Evolutionary conservation across 2,329 filamentous ascomycete species (phyloP).

Genomic region (Aspergillus sclerotialis): DNA sequence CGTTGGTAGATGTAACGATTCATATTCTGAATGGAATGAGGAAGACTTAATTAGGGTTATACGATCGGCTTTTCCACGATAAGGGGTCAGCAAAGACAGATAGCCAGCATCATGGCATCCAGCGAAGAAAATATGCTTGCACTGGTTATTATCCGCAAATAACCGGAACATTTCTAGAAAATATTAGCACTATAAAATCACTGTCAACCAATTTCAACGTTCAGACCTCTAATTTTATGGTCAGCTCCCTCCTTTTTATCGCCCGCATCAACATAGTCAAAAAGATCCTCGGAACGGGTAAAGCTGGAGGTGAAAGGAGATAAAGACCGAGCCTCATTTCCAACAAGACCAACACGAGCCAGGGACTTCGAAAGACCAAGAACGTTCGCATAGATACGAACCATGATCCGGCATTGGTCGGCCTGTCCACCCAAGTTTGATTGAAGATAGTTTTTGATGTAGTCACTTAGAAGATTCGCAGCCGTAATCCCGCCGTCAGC

Average conservation of each 20-base stretch:
- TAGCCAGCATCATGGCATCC: constrained; percentile 57
- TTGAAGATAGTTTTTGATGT: constrained; percentile 42
- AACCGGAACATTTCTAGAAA: constrained; percentile 35
- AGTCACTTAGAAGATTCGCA: constrained; percentile 47
- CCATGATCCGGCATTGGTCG: constrained; percentile 47
- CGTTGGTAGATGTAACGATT: constrained; percentile 44
- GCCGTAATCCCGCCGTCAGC: constrained; percentile 51
- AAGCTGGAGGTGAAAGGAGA: constrained; percentile 52
- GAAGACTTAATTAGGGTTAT: constrained; percentile 52
- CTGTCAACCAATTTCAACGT: neutral
- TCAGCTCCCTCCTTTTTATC: constrained; percentile 55
- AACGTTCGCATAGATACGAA: constrained; percentile 53
- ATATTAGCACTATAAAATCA: neutral
- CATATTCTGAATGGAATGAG: constrained; percentile 48
- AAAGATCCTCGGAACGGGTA: constrained; percentile 50
- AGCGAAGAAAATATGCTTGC: constrained; percentile 59
- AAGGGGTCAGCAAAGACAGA: constrained; percentile 49
- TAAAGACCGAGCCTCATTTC: constrained; percentile 50
- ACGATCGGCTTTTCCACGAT: constrained; percentile 42
- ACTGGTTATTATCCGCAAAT: constrained; percentile 53
- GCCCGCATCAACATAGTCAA: constrained; percentile 57
- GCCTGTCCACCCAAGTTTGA: constrained; percentile 38
- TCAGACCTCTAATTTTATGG: constrained; percentile 51
- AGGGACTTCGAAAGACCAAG: constrained; percentile 46
- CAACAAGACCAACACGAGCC: constrained; percentile 42